These are phyloP conservation scores for Ophiostoma pallidulum DNA, from an alignment of 2,329 filamentous ascomycete species.

Conservation along the genomic window DNA sequence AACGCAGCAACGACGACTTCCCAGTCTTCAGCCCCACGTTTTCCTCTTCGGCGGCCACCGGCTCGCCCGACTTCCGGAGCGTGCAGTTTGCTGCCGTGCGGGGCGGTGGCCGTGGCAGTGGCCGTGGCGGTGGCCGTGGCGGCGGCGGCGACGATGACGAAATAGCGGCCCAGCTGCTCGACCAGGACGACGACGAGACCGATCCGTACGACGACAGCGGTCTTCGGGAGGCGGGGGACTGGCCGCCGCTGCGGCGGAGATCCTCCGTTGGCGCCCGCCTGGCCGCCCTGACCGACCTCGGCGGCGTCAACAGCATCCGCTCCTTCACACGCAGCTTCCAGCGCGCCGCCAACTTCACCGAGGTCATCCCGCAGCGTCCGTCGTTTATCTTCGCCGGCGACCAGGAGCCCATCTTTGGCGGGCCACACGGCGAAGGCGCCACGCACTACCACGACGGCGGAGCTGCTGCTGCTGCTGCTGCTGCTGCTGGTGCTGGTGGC, in stretches of 20 bases:
- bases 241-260: constrained; percentile 11
- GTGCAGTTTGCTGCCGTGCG: constrained; percentile 10
- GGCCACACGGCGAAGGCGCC: constrained; percentile 18
- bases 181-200: constrained; percentile 4
- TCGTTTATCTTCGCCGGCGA: constrained; percentile 61
- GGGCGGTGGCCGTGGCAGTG: neutral
- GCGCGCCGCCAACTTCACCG: constrained; percentile 76
- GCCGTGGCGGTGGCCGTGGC: neutral
- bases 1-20: neutral
- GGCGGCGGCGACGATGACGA: constrained; percentile 1
- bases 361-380: constrained; percentile 71
- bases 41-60: constrained; percentile 3
- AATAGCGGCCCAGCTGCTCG: constrained; percentile 6
- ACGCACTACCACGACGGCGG: constrained; percentile 32
- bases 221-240: constrained; percentile 3
- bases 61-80: constrained; percentile 12
- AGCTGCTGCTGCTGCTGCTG: no score
- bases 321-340: constrained; percentile 92
- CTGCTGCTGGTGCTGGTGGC: no score
- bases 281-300: constrained; percentile 56
- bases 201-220: constrained; percentile 9
- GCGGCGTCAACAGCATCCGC: constrained; percentile 87
- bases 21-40: neutral
- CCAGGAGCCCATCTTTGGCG: constrained; percentile 33
- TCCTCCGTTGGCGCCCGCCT: constrained; percentile 47